Base-by-base conservation (phyloP, 805 yeast species). In the Wickerhamomyces hampshirensis region DNA sequence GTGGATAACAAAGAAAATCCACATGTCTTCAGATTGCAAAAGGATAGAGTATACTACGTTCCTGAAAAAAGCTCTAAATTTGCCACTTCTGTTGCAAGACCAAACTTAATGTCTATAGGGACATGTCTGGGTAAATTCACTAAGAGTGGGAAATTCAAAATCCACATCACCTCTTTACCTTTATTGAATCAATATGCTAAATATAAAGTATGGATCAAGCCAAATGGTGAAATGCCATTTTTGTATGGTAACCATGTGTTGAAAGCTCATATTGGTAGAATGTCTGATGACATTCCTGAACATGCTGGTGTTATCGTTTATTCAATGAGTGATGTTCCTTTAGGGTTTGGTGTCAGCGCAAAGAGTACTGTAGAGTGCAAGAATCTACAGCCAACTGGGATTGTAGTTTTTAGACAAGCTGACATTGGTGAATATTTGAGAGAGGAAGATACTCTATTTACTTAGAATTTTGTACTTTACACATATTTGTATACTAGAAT, bases 161-260 rank as follows among this genome's bases (percentile, higher is more conserved):
- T 93, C 48, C 98, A 93, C 60, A 81, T 93, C 44, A 93, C 98
- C n/a, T 73, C 96, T 4, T 71, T 93, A 45, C 80, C 84, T 31
- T 74, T 85, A 43, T 65, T 93, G 39, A 82, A 95, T 2, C 82
- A 85, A 51, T 80, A 82, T 58, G 97, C 98, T 33, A 85, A 84
- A 60, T 88, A 81, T 66, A 93, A 91, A 65, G 70, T 93, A 28
- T 93, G 98, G 98, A 86, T 93, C 63, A 93, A 93, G 62, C 80
- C 78, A 34, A 93, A 93, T 57, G 98, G 98, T 52, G 98, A 93
- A 63, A 93, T 93, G 98, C 98, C 98, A 11, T 93, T 83, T 59
- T 65, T 93, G 47, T 93, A 93, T 53, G 98, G 98, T 26, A 93
- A 93, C 66, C 96, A 93, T 60, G 91, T 91, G 18, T 70, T 93